phyloP scores from a whole-genome alignment of 441 rosid genomes.

The Daphne laureola region DNA sequence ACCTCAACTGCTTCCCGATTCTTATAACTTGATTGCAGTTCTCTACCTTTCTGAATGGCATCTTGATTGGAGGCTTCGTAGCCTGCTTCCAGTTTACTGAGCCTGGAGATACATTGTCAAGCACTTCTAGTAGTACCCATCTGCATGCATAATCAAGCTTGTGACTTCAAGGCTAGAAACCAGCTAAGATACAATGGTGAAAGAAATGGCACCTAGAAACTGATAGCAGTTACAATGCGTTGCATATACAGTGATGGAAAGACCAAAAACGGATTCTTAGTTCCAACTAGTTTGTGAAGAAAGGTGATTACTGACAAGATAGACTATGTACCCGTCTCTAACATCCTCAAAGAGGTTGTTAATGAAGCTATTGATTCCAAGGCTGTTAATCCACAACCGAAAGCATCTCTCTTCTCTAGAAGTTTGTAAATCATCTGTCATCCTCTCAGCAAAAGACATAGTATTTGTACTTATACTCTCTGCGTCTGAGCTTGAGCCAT shows the following conservation, averaged over 20 bases:
- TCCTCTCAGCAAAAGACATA: slow-evolving; percentile 67
- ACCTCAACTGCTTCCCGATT: slow-evolving; percentile 57
- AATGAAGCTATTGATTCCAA: slow-evolving; percentile 51
- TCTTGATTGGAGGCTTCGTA: slow-evolving; percentile 66
- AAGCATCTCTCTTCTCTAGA: slow-evolving; percentile 72
- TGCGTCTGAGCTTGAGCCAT: slow-evolving; percentile 53
- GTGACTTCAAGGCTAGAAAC: background rate
- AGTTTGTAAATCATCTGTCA: slow-evolving; percentile 59
- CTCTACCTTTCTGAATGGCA: slow-evolving; percentile 73
- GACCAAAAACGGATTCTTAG: background rate
- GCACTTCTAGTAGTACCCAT: slow-evolving; percentile 64
- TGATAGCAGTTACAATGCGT: too few relatives aligned
- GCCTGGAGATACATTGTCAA: slow-evolving; percentile 59
- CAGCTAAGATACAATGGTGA: too few relatives aligned
- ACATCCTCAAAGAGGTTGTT: slow-evolving; percentile 70
- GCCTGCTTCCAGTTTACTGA: slow-evolving; percentile 71
- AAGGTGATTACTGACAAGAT: background rate
- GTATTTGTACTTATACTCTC: slow-evolving; percentile 27
- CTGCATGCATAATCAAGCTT: slow-evolving; percentile 26
- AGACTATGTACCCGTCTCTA: slow-evolving; percentile 47
- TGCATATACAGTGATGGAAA: background rate
- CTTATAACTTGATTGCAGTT: slow-evolving; percentile 67
- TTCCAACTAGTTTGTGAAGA: background rate
- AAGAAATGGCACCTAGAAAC: too few relatives aligned
- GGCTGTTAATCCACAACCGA: slow-evolving; percentile 68